Evolutionary conservation across 306 rosid genomes (phyloP).

Genomic region (Psophocarpus tetragonolobus): DNA sequence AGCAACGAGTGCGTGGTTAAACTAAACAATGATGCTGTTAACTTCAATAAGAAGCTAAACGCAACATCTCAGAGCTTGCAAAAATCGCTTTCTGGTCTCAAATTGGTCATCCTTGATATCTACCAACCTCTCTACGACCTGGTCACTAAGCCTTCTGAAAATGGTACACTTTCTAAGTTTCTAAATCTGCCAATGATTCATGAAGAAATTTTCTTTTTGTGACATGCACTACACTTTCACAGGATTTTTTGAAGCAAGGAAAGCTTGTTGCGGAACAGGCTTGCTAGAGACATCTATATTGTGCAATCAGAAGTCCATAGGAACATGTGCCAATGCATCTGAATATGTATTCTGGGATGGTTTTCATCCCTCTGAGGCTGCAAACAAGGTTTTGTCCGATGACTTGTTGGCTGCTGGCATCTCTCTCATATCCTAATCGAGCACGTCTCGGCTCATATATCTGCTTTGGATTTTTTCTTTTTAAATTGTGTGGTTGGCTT

Average conservation of each 20-base stretch:
- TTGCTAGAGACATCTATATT: slow-evolving; percentile 66
- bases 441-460: background rate
- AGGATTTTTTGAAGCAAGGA: slow-evolving; percentile 80
- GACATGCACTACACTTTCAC: slow-evolving; percentile 14
- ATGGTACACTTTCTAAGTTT: slow-evolving; percentile 46
- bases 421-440: slow-evolving; percentile 58
- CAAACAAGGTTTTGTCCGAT: slow-evolving; percentile 61
- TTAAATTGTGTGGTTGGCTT: slow-evolving; percentile 8
- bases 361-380: slow-evolving; percentile 85
- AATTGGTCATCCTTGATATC: slow-evolving; percentile 59
- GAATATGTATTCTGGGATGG: slow-evolving; percentile 86
- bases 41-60: slow-evolving; percentile 66
- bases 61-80: slow-evolving; percentile 59
- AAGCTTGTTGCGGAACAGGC: slow-evolving; percentile 84
- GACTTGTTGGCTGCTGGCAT: slow-evolving; percentile 49
- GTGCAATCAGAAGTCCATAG: slow-evolving; percentile 64
- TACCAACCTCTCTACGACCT: slow-evolving; percentile 68
- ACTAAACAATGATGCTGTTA: slow-evolving; percentile 58
- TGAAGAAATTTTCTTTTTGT: slow-evolving; percentile 14
- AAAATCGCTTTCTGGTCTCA: slow-evolving; percentile 53
- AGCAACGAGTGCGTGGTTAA: slow-evolving; percentile 56
- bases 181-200: background rate
- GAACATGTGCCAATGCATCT: slow-evolving; percentile 84
- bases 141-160: slow-evolving; percentile 59
- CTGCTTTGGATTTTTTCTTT: background rate